Evolutionary conservation across 441 rosid genomes (phyloP).

Genomic region (Francoa sonchifolia): DNA sequence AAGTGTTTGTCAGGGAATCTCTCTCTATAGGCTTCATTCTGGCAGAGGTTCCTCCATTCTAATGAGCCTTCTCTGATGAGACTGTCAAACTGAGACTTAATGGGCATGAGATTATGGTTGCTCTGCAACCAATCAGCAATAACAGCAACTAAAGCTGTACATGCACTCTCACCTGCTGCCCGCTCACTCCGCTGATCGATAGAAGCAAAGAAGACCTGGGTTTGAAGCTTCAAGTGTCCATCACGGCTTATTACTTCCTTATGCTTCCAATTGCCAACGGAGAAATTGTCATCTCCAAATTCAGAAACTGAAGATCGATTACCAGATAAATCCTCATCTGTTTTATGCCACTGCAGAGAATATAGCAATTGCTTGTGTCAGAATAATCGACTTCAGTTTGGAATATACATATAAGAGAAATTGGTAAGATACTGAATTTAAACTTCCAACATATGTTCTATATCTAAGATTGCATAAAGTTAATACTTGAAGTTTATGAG

Average conservation of each 20-base stretch:
- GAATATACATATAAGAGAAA: no score
- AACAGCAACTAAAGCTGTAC: conserved; percentile 76
- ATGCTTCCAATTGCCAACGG: conserved; percentile 72
- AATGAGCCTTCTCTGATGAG: conserved; percentile 76
- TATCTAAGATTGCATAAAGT: no score
- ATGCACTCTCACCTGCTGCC: conserved; percentile 90
- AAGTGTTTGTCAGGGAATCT: conserved; percentile 82
- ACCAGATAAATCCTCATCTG: conserved; percentile 40
- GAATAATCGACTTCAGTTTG: not conserved
- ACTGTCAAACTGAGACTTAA: conserved; percentile 75
- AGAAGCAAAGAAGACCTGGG: conserved; percentile 67
- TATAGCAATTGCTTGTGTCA: conserved; percentile 1
- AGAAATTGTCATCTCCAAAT: conserved; percentile 76
- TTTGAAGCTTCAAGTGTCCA: conserved; percentile 66
- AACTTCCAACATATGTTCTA: no score
- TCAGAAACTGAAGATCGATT: conserved; percentile 54
- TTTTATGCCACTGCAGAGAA: conserved; percentile 46
- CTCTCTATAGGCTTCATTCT: conserved; percentile 46
- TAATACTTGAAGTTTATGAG: no score
- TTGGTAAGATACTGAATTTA: no score
- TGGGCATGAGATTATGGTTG: conserved; percentile 56
- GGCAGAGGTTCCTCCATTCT: conserved; percentile 79
- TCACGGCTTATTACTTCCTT: conserved; percentile 71
- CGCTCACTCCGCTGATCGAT: conserved; percentile 82
- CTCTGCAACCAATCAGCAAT: conserved; percentile 80